Conservation (phyloP, 768 basidiomycete species). For the Russula emetica region DNA sequence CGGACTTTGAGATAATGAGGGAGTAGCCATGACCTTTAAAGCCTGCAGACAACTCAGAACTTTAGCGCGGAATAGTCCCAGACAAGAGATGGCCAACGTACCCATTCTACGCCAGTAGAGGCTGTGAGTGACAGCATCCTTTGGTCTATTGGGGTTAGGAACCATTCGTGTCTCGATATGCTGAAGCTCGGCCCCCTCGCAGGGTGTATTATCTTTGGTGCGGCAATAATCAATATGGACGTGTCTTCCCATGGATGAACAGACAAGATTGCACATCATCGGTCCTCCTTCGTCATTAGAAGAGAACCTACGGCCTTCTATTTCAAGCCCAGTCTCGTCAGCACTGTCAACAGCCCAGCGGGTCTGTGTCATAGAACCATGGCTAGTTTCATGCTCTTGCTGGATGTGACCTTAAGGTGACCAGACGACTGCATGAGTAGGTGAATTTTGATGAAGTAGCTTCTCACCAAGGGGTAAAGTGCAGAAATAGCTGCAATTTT, state of each 20-base stretch:
- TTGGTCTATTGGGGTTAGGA: conserved; percentile 45
- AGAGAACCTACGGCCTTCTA: conserved; percentile 53
- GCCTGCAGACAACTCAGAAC: conserved; percentile 38
- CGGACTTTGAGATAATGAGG: background rate
- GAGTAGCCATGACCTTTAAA: conserved; percentile 44
- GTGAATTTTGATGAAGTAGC: background rate
- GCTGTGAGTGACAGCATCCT: conserved; percentile 57
- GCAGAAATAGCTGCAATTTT: conserved; percentile 55
- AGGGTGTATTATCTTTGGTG: conserved; percentile 36
- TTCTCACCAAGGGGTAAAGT: conserved; percentile 49
- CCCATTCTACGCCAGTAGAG: too few relatives aligned
- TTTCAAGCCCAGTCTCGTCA: conserved; percentile 48
- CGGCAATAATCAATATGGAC: conserved; percentile 56
- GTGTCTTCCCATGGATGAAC: conserved; percentile 54
- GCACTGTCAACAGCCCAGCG: conserved; percentile 55
- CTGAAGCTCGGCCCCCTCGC: conserved; percentile 43
- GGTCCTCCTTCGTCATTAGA: too few relatives aligned
- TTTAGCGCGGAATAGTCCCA: background rate
- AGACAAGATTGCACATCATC: conserved; percentile 58
- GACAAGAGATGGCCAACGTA: conserved; percentile 30
- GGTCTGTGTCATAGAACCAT: conserved; percentile 59
- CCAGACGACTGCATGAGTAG: background rate
- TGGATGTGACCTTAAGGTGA: conserved; percentile 48
- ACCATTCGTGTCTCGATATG: conserved; percentile 44
- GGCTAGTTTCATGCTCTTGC: conserved; percentile 56